Base-by-base conservation (phyloP, 306 rosid genomes). In the Glycine latifolia region DNA sequence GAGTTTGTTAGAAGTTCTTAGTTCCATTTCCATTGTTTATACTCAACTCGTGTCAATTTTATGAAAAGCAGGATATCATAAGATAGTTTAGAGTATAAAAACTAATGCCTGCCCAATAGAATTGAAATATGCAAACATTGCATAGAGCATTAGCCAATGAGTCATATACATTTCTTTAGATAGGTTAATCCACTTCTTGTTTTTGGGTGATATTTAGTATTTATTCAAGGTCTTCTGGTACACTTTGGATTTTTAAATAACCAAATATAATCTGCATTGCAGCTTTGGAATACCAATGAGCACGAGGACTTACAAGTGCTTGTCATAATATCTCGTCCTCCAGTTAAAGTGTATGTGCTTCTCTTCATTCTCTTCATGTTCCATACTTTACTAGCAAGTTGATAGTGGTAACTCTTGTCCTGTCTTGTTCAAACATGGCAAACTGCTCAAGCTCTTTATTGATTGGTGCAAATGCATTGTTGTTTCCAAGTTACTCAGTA, bases 281-380 rank as follows among this genome's bases (percentile, higher is more conserved):
- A 95, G 99, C 79, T 95, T 49, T 83, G 84, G 91, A 95, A 95
- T 79, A 86, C 96, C 44, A 86, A 95, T 75, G 92, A 86, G 79
- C 83, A 85, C 0, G 94, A 91, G 84, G 99, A 95, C 86, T 84
- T 95, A 86, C 97, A 93, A 83, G 66, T 91, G 82, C 94, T 95
- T 52, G 97, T 82, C 52, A 76, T 88, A 81, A 87, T 93, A 84
- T 93, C 99, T 67, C 93, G 98, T 74, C 97, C 99, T 0, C 98
- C 99, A 0, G 79, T 87, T 80, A 95, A 93, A 89, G 91, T 90
- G 99, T 95, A 89, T 3, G 98, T 75, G 70, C 80, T 82, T 70
- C 77, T 80, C 59, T 20, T 20, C 20, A 20, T 20, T 20, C 20
- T 20, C 20, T 82, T 80, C 10, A 11, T 16, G 33, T 80, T 76